Evolutionary conservation across 2,329 filamentous ascomycete species (phyloP).

Genomic region (Stagonosporopsis rhizophila): DNA sequence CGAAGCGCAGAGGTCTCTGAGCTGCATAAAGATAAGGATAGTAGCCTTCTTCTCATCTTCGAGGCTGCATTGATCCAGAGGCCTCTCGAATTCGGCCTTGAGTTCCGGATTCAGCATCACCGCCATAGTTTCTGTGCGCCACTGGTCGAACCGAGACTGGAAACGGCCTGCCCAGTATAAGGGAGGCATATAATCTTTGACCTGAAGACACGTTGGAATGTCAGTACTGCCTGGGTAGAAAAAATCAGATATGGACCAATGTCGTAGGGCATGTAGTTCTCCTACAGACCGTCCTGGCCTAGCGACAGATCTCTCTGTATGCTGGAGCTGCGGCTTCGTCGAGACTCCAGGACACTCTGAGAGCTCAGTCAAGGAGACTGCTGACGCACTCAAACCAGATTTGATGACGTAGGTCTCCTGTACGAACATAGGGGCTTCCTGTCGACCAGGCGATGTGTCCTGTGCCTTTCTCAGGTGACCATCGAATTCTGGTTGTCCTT

Average conservation of each 20-base stretch:
- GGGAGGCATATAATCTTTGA: conserved; percentile 44
- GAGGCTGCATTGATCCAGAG: conserved; percentile 31
- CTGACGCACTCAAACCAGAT: neutral
- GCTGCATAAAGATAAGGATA: conserved; percentile 41
- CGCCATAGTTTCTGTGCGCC: conserved; percentile 43
- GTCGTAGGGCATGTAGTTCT: conserved; percentile 4
- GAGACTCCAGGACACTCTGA: neutral
- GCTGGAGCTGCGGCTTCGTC: neutral
- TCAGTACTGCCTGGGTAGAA: conserved; percentile 29
- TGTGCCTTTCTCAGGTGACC: neutral
- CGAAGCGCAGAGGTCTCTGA: conserved; percentile 40
- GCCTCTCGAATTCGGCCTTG: conserved; percentile 15
- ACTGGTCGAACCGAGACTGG: conserved; percentile 43
- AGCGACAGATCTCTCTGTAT: neutral
- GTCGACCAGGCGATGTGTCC: neutral
- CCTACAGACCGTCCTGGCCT: neutral
- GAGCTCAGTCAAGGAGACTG: neutral
- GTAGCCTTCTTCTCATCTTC: conserved; percentile 38
- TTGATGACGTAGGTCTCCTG: neutral
- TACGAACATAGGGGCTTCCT: neutral
- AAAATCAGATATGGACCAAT: conserved; percentile 15
- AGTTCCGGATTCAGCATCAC: conserved; percentile 25
- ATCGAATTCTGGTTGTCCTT: neutral
- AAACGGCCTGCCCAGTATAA: conserved; percentile 48
- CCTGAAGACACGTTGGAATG: conserved; percentile 28